Conservation (phyloP, 1,284 basidiomycete species). For the Malassezia globosa region DNA sequence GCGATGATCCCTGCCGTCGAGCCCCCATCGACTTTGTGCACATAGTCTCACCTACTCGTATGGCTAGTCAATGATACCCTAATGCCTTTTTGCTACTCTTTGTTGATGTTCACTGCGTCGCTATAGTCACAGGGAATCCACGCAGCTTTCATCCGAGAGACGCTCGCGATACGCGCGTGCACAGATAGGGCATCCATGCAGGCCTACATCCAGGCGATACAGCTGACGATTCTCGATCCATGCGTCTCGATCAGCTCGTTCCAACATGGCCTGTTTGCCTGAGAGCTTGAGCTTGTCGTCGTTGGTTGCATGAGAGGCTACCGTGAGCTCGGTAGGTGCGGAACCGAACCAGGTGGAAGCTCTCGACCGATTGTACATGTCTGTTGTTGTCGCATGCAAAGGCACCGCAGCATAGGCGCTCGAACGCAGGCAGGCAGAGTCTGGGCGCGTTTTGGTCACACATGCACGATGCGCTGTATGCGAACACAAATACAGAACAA, state of each 20-base stretch:
- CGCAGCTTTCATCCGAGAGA: constrained; percentile 1
- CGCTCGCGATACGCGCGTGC: neutral
- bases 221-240: neutral
- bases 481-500: constrained; percentile 34
- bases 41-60: constrained; percentile 9
- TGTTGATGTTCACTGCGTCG: no score
- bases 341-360: neutral
- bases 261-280: neutral
- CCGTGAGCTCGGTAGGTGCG: neutral
- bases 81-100: no score
- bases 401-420: no score
- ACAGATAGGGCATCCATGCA: constrained; percentile 10
- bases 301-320: neutral
- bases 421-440: no score
- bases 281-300: neutral
- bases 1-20: constrained; percentile 11
- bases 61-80: neutral
- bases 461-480: constrained; percentile 37
- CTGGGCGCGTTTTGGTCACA: neutral
- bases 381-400: no score
- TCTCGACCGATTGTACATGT: no score
- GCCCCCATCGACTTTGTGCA: constrained; percentile 10
- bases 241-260: neutral
- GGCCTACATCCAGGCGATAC: neutral
- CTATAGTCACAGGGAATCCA: no score